Conservation (phyloP, 2,329 filamentous ascomycete species). For the Aureobasidium sp. region DNA sequence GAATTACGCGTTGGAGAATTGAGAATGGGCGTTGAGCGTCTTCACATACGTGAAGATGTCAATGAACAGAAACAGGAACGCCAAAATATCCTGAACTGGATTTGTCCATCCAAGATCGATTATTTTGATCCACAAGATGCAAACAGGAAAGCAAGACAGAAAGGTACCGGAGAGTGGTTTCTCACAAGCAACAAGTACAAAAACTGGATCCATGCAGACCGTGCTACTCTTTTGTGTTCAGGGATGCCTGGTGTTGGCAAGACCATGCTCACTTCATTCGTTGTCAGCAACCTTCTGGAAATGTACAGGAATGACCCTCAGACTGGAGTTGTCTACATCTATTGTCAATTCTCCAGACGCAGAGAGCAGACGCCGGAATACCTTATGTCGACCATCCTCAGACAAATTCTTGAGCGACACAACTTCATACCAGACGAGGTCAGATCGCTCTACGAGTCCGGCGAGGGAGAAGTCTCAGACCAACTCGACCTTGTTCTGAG, state of each 20-base stretch:
- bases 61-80: too few species aligned
- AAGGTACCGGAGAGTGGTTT: background rate
- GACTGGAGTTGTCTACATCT: background rate
- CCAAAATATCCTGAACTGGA: background rate
- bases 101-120: background rate
- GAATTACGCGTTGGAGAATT: too few species aligned
- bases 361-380: background rate
- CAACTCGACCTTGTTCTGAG: background rate
- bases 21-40: too few species aligned
- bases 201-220: background rate
- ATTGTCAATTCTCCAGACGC: background rate
- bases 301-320: background rate
- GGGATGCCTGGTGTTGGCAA: background rate
- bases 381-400: background rate
- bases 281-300: background rate
- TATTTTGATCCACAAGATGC: background rate
- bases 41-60: too few species aligned
- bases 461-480: background rate
- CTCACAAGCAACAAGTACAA: background rate
- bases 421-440: background rate
- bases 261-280: background rate
- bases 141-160: background rate
- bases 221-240: background rate
- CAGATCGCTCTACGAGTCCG: background rate
- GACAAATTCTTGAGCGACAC: background rate